Evolutionary conservation across 148 eudicot species (phyloP).

Genomic region (Nepenthes gracilis): DNA sequence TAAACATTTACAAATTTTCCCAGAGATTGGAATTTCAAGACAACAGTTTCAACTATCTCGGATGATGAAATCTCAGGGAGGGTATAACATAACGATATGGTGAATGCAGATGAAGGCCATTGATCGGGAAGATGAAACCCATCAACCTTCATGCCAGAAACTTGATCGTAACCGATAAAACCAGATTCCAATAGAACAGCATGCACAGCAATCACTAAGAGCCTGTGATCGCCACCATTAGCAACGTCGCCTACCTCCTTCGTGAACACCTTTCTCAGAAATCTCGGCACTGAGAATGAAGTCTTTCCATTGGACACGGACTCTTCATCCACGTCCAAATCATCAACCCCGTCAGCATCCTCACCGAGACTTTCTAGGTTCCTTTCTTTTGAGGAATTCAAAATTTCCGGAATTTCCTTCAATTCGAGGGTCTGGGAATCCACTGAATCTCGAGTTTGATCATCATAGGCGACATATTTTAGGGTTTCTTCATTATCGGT

Average conservation of each 20-base stretch:
- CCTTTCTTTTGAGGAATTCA: slow-evolving; percentile 9
- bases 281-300: slow-evolving; percentile 67
- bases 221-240: slow-evolving; percentile 44
- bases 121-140: slow-evolving; percentile 41
- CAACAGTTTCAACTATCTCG: slow-evolving; percentile 26
- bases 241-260: slow-evolving; percentile 60
- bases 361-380: slow-evolving; percentile 7
- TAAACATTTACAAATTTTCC: slow-evolving; percentile 50
- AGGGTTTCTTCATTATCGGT: slow-evolving; percentile 4
- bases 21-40: slow-evolving; percentile 56
- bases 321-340: slow-evolving; percentile 47
- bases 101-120: slow-evolving; percentile 54
- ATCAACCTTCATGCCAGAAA: slow-evolving; percentile 23
- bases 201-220: slow-evolving; percentile 67
- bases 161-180: slow-evolving; percentile 46
- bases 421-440: neutral
- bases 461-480: neutral
- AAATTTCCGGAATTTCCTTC: slow-evolving; percentile 3
- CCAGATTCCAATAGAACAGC: slow-evolving; percentile 82
- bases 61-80: slow-evolving; percentile 36
- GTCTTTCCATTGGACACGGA: slow-evolving; percentile 12
- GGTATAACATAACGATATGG: slow-evolving; percentile 48
- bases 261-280: slow-evolving; percentile 62
- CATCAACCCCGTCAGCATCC: slow-evolving; percentile 16
- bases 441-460: slow-evolving; percentile 1